Conservation (phyloP, 306 rosid genomes). For the Fragaria ananassa region DNA sequence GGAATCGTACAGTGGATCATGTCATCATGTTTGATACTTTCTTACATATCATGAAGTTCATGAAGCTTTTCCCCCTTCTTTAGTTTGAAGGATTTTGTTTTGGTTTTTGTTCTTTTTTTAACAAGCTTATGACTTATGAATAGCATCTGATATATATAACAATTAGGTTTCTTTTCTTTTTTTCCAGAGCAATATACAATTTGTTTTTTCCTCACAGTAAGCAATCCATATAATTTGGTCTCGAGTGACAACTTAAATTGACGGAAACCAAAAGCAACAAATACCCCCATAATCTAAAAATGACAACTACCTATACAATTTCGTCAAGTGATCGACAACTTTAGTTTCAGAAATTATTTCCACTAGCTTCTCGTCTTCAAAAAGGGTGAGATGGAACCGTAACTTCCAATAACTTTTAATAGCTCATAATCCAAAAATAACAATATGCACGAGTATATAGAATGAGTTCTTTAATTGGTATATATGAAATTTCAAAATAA, state of each 20-base stretch:
- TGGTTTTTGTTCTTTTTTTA: neutral
- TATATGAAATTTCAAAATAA: neutral
- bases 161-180: too few species aligned
- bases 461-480: too few species aligned
- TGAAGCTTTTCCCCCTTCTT: neutral
- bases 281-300: neutral
- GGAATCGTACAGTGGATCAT: too few species aligned
- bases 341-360: neutral
- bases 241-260: neutral
- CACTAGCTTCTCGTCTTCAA: neutral
- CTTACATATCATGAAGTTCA: neutral
- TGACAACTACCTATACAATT: too few species aligned
- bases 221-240: too few species aligned
- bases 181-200: neutral
- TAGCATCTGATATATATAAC: neutral
- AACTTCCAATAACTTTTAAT: neutral
- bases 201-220: neutral
- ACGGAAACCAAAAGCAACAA: neutral
- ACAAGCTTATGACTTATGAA: neutral
- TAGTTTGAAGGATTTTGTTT: neutral
- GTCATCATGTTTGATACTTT: neutral
- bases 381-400: neutral
- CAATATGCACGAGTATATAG: too few species aligned
- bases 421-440: neutral
- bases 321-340: neutral